Conservation (phyloP, 345 rosid genomes). For the Gossypium ekmanianum region DNA sequence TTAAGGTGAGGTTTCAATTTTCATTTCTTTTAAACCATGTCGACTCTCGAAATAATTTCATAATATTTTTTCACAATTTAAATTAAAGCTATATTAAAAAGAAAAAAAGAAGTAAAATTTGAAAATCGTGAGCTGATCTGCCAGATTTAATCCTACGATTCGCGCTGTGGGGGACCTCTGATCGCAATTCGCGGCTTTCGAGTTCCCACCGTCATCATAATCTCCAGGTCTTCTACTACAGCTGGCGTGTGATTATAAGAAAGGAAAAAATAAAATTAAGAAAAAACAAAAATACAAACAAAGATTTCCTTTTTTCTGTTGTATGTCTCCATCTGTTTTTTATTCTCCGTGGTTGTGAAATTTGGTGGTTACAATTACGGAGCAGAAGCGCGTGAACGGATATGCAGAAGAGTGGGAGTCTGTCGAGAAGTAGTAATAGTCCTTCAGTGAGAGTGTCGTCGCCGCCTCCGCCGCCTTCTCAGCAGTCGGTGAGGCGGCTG, state of each 20-base stretch:
- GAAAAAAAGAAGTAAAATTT: background rate
- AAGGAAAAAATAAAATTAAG: background rate
- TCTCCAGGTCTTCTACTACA: background rate
- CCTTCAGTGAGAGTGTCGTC: slow-evolving; percentile 22
- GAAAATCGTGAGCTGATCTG: slow-evolving; percentile 13
- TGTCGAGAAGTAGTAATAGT: slow-evolving; percentile 28
- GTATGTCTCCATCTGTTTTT: slow-evolving; percentile 33
- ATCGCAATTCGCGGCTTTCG: slow-evolving; percentile 9
- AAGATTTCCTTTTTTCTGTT: slow-evolving; percentile 3
- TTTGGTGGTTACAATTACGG: slow-evolving; percentile 20
- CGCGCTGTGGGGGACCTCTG: background rate
- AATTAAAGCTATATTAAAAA: background rate
- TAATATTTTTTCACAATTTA: background rate
- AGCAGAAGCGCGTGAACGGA: slow-evolving; percentile 23
- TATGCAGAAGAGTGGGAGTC: slow-evolving; percentile 54
- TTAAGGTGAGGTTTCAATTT: slow-evolving; percentile 8
- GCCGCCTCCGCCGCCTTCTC: slow-evolving; percentile 29
- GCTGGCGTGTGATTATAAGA: slow-evolving; percentile 2
- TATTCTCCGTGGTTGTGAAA: slow-evolving; percentile 21
- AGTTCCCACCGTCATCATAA: background rate
- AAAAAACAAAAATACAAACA: background rate
- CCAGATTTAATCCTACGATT: slow-evolving; percentile 1
- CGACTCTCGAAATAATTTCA: background rate
- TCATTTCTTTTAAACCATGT: background rate
- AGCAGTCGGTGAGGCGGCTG: slow-evolving; percentile 69